Evolutionary conservation across 163 green algal species (phyloP), one percentile per base, ranked within the genome.

Genomic region (Chlamydomonas reinhardtii): DNA sequence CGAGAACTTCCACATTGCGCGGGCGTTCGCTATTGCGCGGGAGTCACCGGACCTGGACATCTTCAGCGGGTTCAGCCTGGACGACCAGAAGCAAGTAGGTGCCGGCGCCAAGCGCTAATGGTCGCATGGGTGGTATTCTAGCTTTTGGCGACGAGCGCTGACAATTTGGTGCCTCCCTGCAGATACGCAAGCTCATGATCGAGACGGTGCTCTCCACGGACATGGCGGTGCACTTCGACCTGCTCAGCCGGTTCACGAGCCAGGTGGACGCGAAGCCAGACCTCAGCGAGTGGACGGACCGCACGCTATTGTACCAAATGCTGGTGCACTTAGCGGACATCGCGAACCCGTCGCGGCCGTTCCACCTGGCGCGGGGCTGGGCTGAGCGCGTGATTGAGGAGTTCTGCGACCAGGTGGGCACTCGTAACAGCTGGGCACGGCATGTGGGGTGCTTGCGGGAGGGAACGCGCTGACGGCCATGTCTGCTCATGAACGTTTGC

Each of bases 291-390:
- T 94, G 90, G 89, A 75, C 89, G 65, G 85, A 92, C 73, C 88
- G 86, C 76, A 93, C 83, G 74, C 80, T 96, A 27, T 64, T 94
- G 82, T 92, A 93, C 35, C 89, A 91, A 86, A 93, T 97, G 89
- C 87, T 97, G 64, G 88, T 98, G 73, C 96, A 98, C 82, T 89
- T 94, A 66, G 94, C 95, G 66, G 96, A 98, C 92, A 96, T 98
- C 73, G 94, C 91, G 68, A 98, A 98, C 89, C 96, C 96, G 34
- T 94, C 93, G 52, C 91, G 95, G 56, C 96, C 94, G 4, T 94
- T 96, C 85, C 78, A 74, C 39, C 76, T 95, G 43, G 94, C 92
- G 66, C 77, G 89, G 2, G 82, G 83, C 25, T 98, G 96, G 96
- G 95, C 94, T 2, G 91, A 95, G 64, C 88, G 93, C 56, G 92